These are phyloP conservation scores for Phytopythium ostracodes DNA, from an alignment of 352 stramenopile species.

Conservation along the genomic window DNA sequence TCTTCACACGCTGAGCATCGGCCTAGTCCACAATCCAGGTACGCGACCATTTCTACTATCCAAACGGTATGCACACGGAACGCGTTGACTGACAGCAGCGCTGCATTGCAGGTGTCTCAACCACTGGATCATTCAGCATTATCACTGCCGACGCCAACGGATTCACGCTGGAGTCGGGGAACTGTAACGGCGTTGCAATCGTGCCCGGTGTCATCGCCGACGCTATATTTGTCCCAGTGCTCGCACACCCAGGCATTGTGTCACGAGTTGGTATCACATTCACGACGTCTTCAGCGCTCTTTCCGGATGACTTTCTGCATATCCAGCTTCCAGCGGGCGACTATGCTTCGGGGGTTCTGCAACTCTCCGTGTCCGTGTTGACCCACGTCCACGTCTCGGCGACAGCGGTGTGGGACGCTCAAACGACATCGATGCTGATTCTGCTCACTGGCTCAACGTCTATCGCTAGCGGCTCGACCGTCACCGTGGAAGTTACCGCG, in stretches of 20 bases:
- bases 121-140: slow-evolving; percentile 29
- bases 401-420: slow-evolving; percentile 32
- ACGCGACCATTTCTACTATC: neutral
- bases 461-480: slow-evolving; percentile 22
- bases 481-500: slow-evolving; percentile 34
- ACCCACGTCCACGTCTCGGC: slow-evolving; percentile 18
- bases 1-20: slow-evolving; percentile 17
- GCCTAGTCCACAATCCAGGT: slow-evolving; percentile 35
- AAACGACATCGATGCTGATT: slow-evolving; percentile 29
- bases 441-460: slow-evolving; percentile 23
- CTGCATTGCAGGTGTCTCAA: slow-evolving; percentile 19
- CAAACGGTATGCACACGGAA: no score
- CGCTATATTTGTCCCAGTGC: slow-evolving; percentile 23
- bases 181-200: slow-evolving; percentile 23
- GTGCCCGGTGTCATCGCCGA: slow-evolving; percentile 26
- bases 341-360: slow-evolving; percentile 24
- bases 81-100: neutral
- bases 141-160: slow-evolving; percentile 32
- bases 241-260: slow-evolving; percentile 40
- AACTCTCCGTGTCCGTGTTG: slow-evolving; percentile 22
- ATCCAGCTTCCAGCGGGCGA: slow-evolving; percentile 35
- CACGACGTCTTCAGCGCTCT: slow-evolving; percentile 39
- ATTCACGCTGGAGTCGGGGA: slow-evolving; percentile 27
- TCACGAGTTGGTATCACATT: slow-evolving; percentile 43
- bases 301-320: slow-evolving; percentile 28